These are phyloP conservation scores for Trypethelium eluteriae DNA, from an alignment of 495 filamentous ascomycete species.

Conservation along the genomic window DNA sequence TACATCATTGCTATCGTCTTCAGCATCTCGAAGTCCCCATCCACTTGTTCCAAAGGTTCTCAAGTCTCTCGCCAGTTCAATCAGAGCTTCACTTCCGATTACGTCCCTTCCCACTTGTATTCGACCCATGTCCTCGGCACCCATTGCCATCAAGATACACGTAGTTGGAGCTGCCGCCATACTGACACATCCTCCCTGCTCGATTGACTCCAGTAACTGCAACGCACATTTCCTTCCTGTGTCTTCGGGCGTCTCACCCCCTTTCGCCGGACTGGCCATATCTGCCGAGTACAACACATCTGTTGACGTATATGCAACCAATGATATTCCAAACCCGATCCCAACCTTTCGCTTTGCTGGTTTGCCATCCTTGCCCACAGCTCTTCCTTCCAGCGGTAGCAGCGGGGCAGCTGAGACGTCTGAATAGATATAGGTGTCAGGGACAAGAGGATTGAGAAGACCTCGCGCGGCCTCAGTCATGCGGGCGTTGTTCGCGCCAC, in stretches of 20 bases:
- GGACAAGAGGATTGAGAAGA: slow-evolving; percentile 73
- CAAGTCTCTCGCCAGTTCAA: slow-evolving; percentile 74
- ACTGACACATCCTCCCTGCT: slow-evolving; percentile 73
- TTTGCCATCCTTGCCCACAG: slow-evolving; percentile 52
- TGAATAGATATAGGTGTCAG: slow-evolving; percentile 80
- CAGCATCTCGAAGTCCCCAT: slow-evolving; percentile 75
- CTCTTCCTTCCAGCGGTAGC: slow-evolving; percentile 38
- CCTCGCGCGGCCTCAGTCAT: slow-evolving; percentile 90
- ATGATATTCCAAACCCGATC: slow-evolving; percentile 80
- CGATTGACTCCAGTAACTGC: slow-evolving; percentile 77
- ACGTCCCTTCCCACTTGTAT: slow-evolving; percentile 64
- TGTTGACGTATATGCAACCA: slow-evolving; percentile 86
- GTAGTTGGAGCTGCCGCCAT: slow-evolving; percentile 59
- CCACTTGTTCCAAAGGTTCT: slow-evolving; percentile 74
- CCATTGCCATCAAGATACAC: slow-evolving; percentile 93
- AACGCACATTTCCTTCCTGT: slow-evolving; percentile 79
- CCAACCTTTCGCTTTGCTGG: slow-evolving; percentile 60
- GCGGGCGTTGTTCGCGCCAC: slow-evolving; percentile 82
- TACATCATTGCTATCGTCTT: slow-evolving; percentile 60
- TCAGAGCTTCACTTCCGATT: slow-evolving; percentile 65
- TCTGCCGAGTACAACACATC: slow-evolving; percentile 83
- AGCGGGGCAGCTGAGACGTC: slow-evolving; percentile 68
- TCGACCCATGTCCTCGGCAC: slow-evolving; percentile 64
- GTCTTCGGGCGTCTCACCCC: slow-evolving; percentile 80
- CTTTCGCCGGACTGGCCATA: slow-evolving; percentile 67